phyloP scores from a whole-genome alignment of 148 eudicot species.

The Rhododendron kiyosumense region DNA sequence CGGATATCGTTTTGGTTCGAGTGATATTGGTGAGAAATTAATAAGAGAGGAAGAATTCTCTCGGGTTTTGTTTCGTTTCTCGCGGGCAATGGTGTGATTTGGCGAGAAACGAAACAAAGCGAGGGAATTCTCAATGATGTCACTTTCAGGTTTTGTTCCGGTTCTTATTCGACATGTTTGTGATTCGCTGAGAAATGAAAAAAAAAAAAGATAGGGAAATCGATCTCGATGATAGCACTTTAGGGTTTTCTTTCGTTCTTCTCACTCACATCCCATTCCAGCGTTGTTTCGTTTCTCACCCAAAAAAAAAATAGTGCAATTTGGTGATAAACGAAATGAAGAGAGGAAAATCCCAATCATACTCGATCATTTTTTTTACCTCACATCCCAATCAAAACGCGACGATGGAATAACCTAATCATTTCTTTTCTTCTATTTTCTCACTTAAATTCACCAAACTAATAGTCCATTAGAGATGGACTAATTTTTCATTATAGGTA shows the following conservation, averaged over 20 bases:
- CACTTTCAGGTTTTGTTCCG: neutral
- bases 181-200: neutral
- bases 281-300: too few relatives aligned
- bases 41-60: neutral
- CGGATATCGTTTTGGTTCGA: neutral
- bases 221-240: neutral
- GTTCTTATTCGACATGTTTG: neutral
- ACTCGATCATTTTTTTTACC: neutral
- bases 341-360: neutral
- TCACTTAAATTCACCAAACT: neutral
- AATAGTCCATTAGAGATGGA: neutral
- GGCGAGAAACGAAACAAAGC: neutral
- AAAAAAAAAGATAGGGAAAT: neutral
- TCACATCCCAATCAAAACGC: neutral
- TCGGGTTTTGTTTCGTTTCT: neutral
- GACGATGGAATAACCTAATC: neutral
- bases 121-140: neutral
- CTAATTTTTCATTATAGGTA: neutral
- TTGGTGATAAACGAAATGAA: neutral
- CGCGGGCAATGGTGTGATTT: neutral
- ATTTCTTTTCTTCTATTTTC: neutral
- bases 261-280: neutral
- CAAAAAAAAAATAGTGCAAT: neutral
- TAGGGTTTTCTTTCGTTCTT: neutral
- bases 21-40: neutral